Conservation (phyloP, 768 basidiomycete genomes). For the Boletus pseudo-olivaceus region DNA sequence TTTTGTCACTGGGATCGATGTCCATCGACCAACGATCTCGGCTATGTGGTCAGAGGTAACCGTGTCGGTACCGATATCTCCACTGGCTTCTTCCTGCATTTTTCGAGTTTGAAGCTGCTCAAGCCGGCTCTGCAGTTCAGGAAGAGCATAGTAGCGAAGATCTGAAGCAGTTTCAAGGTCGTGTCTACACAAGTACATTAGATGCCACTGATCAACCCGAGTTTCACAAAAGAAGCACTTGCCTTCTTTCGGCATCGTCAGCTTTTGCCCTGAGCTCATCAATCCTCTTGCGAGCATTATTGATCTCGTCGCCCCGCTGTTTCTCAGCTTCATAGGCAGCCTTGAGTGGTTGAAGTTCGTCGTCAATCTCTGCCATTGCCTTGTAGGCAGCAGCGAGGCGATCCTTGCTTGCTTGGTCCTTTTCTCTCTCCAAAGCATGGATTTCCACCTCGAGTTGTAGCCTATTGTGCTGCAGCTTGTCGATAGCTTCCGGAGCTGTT, state of each 20-base stretch:
- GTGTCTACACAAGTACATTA: slow-evolving; percentile 37
- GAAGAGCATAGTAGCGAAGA: slow-evolving; percentile 87
- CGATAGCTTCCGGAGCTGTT: slow-evolving; percentile 91
- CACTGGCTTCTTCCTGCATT: slow-evolving; percentile 62
- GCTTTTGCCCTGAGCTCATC: slow-evolving; percentile 91
- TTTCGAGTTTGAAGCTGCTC: slow-evolving; percentile 71
- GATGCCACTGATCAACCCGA: neutral
- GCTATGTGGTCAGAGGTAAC: slow-evolving; percentile 91
- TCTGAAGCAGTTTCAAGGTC: slow-evolving; percentile 81
- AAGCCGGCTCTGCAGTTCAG: slow-evolving; percentile 77
- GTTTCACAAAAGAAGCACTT: slow-evolving; percentile 24
- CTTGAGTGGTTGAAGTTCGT: slow-evolving; percentile 76
- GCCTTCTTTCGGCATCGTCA: slow-evolving; percentile 88
- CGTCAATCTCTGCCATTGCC: slow-evolving; percentile 78
- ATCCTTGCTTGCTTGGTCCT: slow-evolving; percentile 84
- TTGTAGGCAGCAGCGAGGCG: slow-evolving; percentile 71
- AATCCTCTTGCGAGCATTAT: slow-evolving; percentile 70
- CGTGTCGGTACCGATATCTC: slow-evolving; percentile 53
- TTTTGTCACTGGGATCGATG: slow-evolving; percentile 84
- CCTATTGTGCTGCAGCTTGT: slow-evolving; percentile 83
- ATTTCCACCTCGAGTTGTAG: slow-evolving; percentile 93
- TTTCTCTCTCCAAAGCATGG: slow-evolving; percentile 91
- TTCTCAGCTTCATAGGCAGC: slow-evolving; percentile 89
- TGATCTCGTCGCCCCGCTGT: slow-evolving; percentile 75
- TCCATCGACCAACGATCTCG: slow-evolving; percentile 93